Evolutionary conservation across 495 filamentous ascomycete genomes (phyloP), one percentile per base, ranked within the genome.

Genomic region (Penicillium psychrofluorescens): DNA sequence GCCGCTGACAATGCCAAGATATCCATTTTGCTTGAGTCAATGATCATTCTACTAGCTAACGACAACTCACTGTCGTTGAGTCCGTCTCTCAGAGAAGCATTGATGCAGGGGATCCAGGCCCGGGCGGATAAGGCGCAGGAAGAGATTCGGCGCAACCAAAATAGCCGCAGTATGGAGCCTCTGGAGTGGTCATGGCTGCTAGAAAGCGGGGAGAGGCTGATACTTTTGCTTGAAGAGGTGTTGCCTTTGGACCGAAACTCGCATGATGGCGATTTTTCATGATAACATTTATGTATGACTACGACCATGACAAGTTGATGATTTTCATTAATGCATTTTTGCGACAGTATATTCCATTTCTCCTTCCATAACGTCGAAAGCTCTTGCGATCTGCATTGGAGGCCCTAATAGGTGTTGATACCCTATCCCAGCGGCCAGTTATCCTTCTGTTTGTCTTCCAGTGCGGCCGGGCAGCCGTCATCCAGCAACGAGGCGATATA

Each of bases 1-100:
- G 61, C 75, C 0, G 73, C 72, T 6, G 87, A 94, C 38, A 95
- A 96, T 55, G 81, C 85, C 3, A 90, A 89, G 62, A 70, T 95
- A 29, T 84, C 83, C 4, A 63, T 95, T 3, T 56, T 87, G 40
- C 59, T 95, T 0, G 91, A 98, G 62, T 71, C 72, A 0, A 58
- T 94, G 43, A 49, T 91, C 40, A 72, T 81, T 36, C 62, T 84
- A 4, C 54, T 90, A n/a, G 69, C 71, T 1, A 53, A 60, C 0
- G 52, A 54, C 16, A 49, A 60, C 0, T 42, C 62, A 45, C 45
- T 83, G 7, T 54, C 51, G 14, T 64, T 76, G 36, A 76, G 72
- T 11, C 48, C 58, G 0, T 52, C 48, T 4, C 53, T 94, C 15
- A 59, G 69, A 11, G 45, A 52, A 2, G 77, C 81, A 0, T 72